Evolutionary conservation across 1,139 yeast genomes (phyloP).

Genomic region (Diutina scorzettiae): DNA sequence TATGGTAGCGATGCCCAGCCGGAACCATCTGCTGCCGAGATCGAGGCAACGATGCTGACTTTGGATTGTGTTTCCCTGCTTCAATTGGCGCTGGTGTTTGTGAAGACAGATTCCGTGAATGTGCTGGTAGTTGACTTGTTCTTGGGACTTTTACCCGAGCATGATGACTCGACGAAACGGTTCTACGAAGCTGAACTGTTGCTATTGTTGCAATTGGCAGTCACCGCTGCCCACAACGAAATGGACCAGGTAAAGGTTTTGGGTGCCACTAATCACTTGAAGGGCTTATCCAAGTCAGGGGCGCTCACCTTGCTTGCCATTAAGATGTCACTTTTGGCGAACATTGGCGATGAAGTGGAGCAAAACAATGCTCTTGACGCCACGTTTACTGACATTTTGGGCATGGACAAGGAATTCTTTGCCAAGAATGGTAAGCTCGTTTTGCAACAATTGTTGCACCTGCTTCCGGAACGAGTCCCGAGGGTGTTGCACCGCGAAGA

Average conservation of each 20-base stretch:
- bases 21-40: conserved; percentile 88
- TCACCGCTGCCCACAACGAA: conserved; percentile 10
- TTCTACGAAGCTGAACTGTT: conserved; percentile 43
- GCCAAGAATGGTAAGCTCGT: conserved; percentile 38
- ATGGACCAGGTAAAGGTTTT: not conserved
- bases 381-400: not conserved
- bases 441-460: conserved; percentile 36
- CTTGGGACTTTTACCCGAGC: conserved; percentile 20
- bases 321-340: not conserved
- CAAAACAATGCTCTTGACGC: not conserved
- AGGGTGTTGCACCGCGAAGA: conserved; percentile 33
- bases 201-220: conserved; percentile 42
- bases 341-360: not conserved
- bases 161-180: conserved; percentile 26
- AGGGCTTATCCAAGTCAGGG: not conserved
- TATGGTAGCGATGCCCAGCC: conserved; percentile 65
- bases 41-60: conserved; percentile 74
- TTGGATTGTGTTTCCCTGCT: conserved; percentile 71
- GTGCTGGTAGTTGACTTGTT: conserved; percentile 14
- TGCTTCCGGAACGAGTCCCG: conserved; percentile 32
- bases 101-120: conserved; percentile 20
- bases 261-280: conserved; percentile 16
- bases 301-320: not conserved
- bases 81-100: conserved; percentile 40
- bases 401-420: conserved; percentile 27